Base-by-base conservation (phyloP, 176 grass and related monocot species). In the Oryza meyeriana region DNA sequence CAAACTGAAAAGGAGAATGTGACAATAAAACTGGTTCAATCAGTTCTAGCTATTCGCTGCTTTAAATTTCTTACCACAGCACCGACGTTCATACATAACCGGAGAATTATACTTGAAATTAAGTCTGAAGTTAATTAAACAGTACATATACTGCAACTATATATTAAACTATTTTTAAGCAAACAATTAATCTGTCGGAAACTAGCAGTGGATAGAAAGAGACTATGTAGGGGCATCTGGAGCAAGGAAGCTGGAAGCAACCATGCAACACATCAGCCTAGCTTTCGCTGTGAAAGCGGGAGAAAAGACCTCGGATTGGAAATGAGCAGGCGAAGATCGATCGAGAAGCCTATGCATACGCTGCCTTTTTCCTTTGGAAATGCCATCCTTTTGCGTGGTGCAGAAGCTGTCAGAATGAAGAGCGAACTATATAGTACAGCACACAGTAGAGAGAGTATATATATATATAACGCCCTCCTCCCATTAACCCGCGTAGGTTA, bases 301-400 rank as follows among this genome's bases (percentile, higher is more conserved):
- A 40, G 50, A 74, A 71, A 80, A 80, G 82, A 75, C 71, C 69
- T 64, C 10, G 57, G 82, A 70, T 71, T 76, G 41, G 63, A 85
- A 71, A 85, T 18, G 76, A 42, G 69, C 26, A 55, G 7, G 59
- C 28, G 76, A 72, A 74, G 62, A 83, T 4, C 64, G 47, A 55
- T 55, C 48, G 18, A 55, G 55, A 59, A 20, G 9, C 2, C 17
- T 25, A 24, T 58, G 22, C 18, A 52, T 8, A 52, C 22, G 16
- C 50, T 55, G 50, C 50, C 50, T 4, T n/a, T 55, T 65, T 65
- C 57, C 62, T 69, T 84, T 63, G 62, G 69, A 76, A 64, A 69
- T 47, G 35, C 35, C 45, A 44, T 69, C 74, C 45, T 84, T 45
- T 80, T 84, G 76, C 87, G 70, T 88, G 71, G 66, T 0, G 27